Percentiles rank a stretch among this genome's conserved stretches.
Evolutionary conservation across 2,329 filamentous ascomycete species (phyloP).

Genomic region (Didymella segeticola): DNA sequence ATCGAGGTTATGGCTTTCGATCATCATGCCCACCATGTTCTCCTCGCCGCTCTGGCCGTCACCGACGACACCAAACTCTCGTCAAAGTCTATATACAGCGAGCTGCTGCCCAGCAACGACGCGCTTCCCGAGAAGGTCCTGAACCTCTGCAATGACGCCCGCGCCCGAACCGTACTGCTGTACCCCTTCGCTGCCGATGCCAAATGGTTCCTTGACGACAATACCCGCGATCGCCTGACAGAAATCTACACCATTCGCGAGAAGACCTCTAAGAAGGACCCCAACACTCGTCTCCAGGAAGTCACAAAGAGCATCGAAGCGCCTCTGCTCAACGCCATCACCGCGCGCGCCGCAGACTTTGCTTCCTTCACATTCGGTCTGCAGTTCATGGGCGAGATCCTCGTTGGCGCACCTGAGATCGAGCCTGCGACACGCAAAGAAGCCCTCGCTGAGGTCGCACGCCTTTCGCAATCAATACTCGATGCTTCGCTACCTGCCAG

Average conservation of each 20-base stretch:
- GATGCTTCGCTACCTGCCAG: slow-evolving; percentile 44
- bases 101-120: slow-evolving; percentile 69
- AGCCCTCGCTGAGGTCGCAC: slow-evolving; percentile 72
- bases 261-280: slow-evolving; percentile 91
- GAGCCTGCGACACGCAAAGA: slow-evolving; percentile 61
- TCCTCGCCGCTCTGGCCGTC: slow-evolving; percentile 87
- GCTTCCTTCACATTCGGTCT: slow-evolving; percentile 80
- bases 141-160: slow-evolving; percentile 68
- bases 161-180: slow-evolving; percentile 71
- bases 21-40: slow-evolving; percentile 75
- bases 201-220: slow-evolving; percentile 67
- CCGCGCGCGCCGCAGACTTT: slow-evolving; percentile 70
- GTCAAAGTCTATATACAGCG: slow-evolving; percentile 83
- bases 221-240: slow-evolving; percentile 73
- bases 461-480: slow-evolving; percentile 46
- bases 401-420: slow-evolving; percentile 78
- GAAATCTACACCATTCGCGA: slow-evolving; percentile 81
- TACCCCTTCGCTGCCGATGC: slow-evolving; percentile 76
- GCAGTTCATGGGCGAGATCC: slow-evolving; percentile 82
- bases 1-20: slow-evolving; percentile 86
- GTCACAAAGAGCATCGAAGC: slow-evolving; percentile 77
- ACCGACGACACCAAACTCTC: slow-evolving; percentile 93
- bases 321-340: slow-evolving; percentile 75
- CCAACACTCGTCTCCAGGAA: slow-evolving; percentile 76
- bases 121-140: slow-evolving; percentile 68